Conservation (phyloP, 345 rosid genomes). For the Salix udensis region DNA sequence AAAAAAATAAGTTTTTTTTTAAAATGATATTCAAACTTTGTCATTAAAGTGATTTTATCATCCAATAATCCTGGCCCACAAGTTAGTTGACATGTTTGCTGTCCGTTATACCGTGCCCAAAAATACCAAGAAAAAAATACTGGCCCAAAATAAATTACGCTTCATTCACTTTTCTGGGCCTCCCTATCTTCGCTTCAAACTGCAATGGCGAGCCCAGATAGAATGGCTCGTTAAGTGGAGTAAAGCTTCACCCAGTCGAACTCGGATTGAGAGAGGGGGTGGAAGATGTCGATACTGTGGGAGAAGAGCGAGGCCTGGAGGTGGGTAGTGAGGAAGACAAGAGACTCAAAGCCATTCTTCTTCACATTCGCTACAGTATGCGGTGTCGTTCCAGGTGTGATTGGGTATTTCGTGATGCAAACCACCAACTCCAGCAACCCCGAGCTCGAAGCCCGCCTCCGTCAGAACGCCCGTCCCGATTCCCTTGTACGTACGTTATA, state of each 20-base stretch:
- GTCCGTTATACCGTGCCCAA: background rate
- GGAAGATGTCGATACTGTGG: slow-evolving; percentile 53
- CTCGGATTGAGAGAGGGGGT: background rate
- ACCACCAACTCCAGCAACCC: slow-evolving; percentile 64
- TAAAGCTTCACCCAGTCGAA: background rate
- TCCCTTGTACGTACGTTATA: slow-evolving; percentile 43
- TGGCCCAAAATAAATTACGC: background rate
- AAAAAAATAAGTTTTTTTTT: too few relatives aligned
- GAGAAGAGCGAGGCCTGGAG: slow-evolving; percentile 75
- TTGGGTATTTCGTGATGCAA: slow-evolving; percentile 94
- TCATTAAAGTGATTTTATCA: too few relatives aligned
- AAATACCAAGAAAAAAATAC: background rate
- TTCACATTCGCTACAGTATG: slow-evolving; percentile 80
- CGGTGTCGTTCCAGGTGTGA: slow-evolving; percentile 80
- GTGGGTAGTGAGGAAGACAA: slow-evolving; percentile 71
- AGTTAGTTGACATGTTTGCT: background rate
- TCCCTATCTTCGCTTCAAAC: background rate
- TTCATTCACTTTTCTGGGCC: background rate
- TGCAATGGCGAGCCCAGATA: background rate
- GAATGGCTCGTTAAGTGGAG: background rate
- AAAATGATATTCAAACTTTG: too few relatives aligned
- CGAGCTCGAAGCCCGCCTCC: slow-evolving; percentile 80
- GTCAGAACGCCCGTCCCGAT: slow-evolving; percentile 73
- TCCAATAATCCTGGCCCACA: too few relatives aligned
- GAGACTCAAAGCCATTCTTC: slow-evolving; percentile 87